Conservation (phyloP, 768 basidiomycete species). For the Collybia nuda region DNA sequence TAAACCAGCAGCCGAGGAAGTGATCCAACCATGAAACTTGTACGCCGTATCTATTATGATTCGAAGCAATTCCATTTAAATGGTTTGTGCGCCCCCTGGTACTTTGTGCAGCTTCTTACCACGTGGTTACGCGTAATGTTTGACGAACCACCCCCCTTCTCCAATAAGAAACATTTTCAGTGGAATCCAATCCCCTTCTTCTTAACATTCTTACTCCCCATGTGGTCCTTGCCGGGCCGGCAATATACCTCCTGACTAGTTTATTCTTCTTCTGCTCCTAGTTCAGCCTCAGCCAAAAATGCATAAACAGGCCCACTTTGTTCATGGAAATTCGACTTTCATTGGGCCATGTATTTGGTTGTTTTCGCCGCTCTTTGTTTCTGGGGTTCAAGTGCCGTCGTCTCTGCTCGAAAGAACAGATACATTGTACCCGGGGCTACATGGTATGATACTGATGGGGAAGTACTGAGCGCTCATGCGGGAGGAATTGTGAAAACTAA, state of each 20-base stretch:
- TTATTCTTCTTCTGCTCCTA: no score
- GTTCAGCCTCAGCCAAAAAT: no score
- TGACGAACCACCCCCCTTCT: background rate
- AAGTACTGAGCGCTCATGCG: conserved; percentile 23
- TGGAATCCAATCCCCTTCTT: no score
- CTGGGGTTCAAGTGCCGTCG: background rate
- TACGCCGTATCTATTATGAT: no score
- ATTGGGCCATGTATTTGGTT: background rate
- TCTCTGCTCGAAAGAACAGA: conserved; percentile 16
- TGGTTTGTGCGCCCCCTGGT: no score
- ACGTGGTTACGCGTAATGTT: no score
- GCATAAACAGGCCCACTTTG: background rate
- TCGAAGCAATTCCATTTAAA: no score
- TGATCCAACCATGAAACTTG: no score
- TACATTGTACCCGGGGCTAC: conserved; percentile 27
- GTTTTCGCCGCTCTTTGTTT: background rate
- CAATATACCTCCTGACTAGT: no score
- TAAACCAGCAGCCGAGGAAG: no score
- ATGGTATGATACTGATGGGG: conserved; percentile 26
- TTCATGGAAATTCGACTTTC: background rate
- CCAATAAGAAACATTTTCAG: background rate
- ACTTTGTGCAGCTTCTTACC: no score
- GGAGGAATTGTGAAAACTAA: conserved; percentile 22
- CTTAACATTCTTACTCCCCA: background rate
- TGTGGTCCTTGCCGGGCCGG: background rate